These are phyloP conservation scores for Hirschfeldia incana DNA, from an alignment of 345 rosid species.

Conservation along the genomic window DNA sequence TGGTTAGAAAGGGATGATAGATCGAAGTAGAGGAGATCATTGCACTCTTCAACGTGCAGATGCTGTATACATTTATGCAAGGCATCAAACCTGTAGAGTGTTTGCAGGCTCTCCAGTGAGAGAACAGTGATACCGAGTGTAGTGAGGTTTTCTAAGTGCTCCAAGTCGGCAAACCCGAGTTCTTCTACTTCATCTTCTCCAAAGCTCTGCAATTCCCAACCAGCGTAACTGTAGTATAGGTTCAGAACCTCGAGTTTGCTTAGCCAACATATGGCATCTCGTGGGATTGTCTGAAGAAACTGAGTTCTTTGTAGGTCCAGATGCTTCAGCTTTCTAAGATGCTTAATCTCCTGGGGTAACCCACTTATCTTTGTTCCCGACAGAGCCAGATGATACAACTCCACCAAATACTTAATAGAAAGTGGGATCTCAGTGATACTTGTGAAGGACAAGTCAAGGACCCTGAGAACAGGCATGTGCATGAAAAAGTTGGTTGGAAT, in stretches of 20 bases:
- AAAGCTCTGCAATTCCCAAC: conserved; percentile 41
- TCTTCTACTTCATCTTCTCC: conserved; percentile 34
- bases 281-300: conserved; percentile 48
- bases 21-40: conserved; percentile 32
- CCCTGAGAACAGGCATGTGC: conserved; percentile 46
- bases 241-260: conserved; percentile 45
- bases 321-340: conserved; percentile 45
- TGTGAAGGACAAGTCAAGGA: conserved; percentile 43
- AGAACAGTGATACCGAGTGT: conserved; percentile 49
- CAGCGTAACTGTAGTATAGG: conserved; percentile 51
- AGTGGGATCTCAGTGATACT: conserved; percentile 48
- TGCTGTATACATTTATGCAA: conserved; percentile 45
- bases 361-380: conserved; percentile 49
- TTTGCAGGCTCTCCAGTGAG: conserved; percentile 29
- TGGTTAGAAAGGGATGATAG: conserved; percentile 37
- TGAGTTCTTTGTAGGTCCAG: conserved; percentile 53
- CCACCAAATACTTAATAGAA: conserved; percentile 42
- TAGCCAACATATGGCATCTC: conserved; percentile 43
- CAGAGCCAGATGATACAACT: conserved; percentile 45
- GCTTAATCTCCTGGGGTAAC: conserved; percentile 46
- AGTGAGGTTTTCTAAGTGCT: conserved; percentile 41
- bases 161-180: conserved; percentile 46
- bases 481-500: conserved; percentile 36
- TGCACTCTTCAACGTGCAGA: conserved; percentile 46
- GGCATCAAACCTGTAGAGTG: conserved; percentile 25